Base-by-base conservation (phyloP, 2,329 filamentous ascomycete genomes). In the Fusarium sp. region DNA sequence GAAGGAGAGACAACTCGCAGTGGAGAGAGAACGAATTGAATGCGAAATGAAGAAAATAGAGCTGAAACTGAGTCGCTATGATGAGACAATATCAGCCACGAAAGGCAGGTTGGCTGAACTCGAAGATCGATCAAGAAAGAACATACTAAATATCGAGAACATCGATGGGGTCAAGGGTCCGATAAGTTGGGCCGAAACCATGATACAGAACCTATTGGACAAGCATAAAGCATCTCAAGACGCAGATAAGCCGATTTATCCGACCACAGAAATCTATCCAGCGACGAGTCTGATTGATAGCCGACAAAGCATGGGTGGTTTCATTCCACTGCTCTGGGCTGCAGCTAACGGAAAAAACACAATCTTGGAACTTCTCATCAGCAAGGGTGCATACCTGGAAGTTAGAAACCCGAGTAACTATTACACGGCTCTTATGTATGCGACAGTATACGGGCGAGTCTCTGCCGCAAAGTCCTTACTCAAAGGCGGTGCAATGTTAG, bases 21-120 rank as follows among this genome's bases (percentile, higher is more conserved):
- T 13, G 11, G 54, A 35, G 26, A 36, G 20, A 20, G 11, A 8
- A 5, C 2, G 2, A 1, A 18, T 28, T 4, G 36, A 20, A 22
- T 2, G 3, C 1, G 6, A 18, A 2, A 35, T 62, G 3, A 4
- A 20, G 6, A 0, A 6, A 5, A 22, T 24, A 5, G 9, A 26
- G 9, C 12, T 0, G 6, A 5, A 13, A 1, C 22, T 41, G 5
- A 1, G 3, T 8, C 1, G 6, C 2, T 6, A 2, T 12, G 22
- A 48, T 8, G 2, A 4, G 15, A 31, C 2, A 3, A 18, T n/a
- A 9, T 12, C 1, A n/a, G 15, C 8, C 4, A 5, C 10, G 3
- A 31, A 9, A 18, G 1, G 9, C 3, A n/a, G 15, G 15, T 5
- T 48, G 15, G 20, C 0, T 2, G 44, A 30, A 2, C 9, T 28